phyloP scores from a whole-genome alignment of 371 early-diverging fungal species.

The Aphelidium insulamus region DNA sequence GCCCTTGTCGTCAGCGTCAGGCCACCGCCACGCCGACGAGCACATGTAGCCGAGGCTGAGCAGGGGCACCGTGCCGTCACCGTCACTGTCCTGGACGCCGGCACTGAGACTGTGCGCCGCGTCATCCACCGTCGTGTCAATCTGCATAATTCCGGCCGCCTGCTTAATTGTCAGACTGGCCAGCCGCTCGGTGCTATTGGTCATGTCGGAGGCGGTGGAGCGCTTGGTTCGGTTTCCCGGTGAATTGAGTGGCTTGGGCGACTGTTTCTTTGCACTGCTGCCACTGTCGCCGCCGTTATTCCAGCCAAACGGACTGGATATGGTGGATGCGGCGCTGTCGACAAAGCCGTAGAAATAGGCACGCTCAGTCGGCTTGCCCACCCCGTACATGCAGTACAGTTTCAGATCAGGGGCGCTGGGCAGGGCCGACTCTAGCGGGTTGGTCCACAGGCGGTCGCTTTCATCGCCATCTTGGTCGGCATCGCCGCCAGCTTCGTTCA shows the following conservation, averaged over 20 bases:
- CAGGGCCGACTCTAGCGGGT: slow-evolving; percentile 58
- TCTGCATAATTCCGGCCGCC: slow-evolving; percentile 8
- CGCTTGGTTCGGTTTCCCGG: too few species aligned
- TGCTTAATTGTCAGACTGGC: too few species aligned
- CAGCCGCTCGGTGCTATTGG: too few species aligned
- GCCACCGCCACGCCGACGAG: too few species aligned
- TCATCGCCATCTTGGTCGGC: slow-evolving; percentile 9
- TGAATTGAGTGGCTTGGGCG: too few species aligned
- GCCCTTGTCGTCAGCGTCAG: too few species aligned
- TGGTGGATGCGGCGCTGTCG: too few species aligned
- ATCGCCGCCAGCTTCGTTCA: too few species aligned
- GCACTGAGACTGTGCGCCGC: slow-evolving; percentile 18
- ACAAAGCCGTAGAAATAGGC: slow-evolving; percentile 49
- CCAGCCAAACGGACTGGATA: too few species aligned
- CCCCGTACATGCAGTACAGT: slow-evolving; percentile 64
- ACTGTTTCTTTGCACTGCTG: too few species aligned
- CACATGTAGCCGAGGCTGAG: slow-evolving; percentile 85
- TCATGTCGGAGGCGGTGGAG: too few species aligned
- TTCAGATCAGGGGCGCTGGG: slow-evolving; percentile 59
- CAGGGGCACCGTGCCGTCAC: slow-evolving; percentile 83
- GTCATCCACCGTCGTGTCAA: slow-evolving; percentile 15
- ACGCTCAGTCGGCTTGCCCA: slow-evolving; percentile 53
- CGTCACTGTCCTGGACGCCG: slow-evolving; percentile 22
- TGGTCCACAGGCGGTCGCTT: slow-evolving; percentile 52
- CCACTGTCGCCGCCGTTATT: too few species aligned